Evolutionary conservation across 257 asterid species (phyloP), one percentile per base, ranked within the genome.

Genomic region (Datura wrightii): DNA sequence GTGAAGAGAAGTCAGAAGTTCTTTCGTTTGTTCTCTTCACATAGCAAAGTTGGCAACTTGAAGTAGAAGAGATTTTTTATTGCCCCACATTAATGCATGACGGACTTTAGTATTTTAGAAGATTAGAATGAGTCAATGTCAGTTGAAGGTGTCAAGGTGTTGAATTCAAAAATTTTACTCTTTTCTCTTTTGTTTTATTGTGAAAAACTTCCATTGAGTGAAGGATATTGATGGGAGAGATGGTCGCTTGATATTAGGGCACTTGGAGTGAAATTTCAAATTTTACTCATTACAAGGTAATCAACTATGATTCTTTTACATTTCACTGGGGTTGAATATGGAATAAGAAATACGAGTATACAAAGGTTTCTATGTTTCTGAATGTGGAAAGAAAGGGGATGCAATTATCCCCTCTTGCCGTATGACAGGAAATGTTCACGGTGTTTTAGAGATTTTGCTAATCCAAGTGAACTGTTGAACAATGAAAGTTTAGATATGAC

Each of bases 141-240:
- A 39, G 31, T 39, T 67, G 37, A 71, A 44, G 55, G 37, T 42
- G 79, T 71, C 55, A 1, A 42, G 18, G 36, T 71, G 56, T 71
- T 70, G 36, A n/a, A n/a, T n/a, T n/a, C n/a, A n/a, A n/a, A n/a
- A 70, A 70, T n/a, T n/a, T n/a, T n/a, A n/a, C n/a, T n/a, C n/a
- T n/a, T n/a, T n/a, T n/a, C 41, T 72, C 80, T 72, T 72, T 72
- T 72, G 58, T 72, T 72, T 19, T 72, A 10, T n/a, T 44, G 80
- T 72, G 80, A 72, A 5, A 48, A 72, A 5, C 58, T 44, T 46
- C 3, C 58, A 19, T 72, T 72, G 58, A 72, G 41, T 72, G 80
- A 19, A 44, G 79, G 79, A 44, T n/a, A 5, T 71, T 42, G 79
- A 19, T 9, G 39, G 39, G 14, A 71, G 79, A 44, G 79, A 44